A percentile compares a stretch with the other conserved stretches of the same genome.
These are phyloP conservation scores for Diplodia scrobiculata DNA, from an alignment of 2,329 filamentous ascomycete species.

Conservation along the genomic window DNA sequence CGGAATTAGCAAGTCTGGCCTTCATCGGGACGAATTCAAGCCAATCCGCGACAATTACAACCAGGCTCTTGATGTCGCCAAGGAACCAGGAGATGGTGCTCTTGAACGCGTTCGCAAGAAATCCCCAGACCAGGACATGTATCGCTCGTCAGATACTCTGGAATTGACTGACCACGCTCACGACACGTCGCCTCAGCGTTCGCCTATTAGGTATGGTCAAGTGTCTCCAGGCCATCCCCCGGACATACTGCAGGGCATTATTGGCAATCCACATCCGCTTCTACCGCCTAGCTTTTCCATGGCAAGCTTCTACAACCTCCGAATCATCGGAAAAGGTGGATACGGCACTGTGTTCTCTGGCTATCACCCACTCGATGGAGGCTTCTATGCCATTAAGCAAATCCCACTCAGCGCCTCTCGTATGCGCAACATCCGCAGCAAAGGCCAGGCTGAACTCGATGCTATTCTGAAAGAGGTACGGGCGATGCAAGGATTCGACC, in stretches of 20 bases:
- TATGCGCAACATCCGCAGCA: conserved; percentile 55
- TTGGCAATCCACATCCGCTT: conserved; percentile 40
- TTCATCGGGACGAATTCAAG: conserved; percentile 20
- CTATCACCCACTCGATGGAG: conserved; percentile 62
- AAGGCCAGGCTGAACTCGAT: conserved; percentile 58
- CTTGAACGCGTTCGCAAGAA: neutral
- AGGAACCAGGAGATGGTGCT: neutral
- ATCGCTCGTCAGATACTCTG: conserved; percentile 2
- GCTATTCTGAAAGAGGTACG: conserved; percentile 62
- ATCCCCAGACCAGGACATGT: neutral
- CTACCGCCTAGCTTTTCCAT: conserved; percentile 58
- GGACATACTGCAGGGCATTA: conserved; percentile 32
- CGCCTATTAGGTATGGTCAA: conserved; percentile 6
- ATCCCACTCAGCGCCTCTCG: conserved; percentile 59
- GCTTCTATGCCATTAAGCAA: conserved; percentile 67
- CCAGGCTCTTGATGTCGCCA: conserved; percentile 10
- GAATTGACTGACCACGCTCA: conserved; percentile 1
- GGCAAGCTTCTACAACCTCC: conserved; percentile 40
- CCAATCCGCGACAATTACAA: conserved; percentile 22
- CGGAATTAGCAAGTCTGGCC: neutral
- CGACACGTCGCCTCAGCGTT: conserved; percentile 2
- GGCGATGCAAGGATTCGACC: conserved; percentile 63
- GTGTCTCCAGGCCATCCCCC: conserved; percentile 31
- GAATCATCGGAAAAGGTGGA: conserved; percentile 63
- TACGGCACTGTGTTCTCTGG: conserved; percentile 67